A percentile compares a stretch with the other conserved stretches of the same genome.
Evolutionary conservation across 345 rosid genomes (phyloP).

Genomic region (Kernera saxatilis): DNA sequence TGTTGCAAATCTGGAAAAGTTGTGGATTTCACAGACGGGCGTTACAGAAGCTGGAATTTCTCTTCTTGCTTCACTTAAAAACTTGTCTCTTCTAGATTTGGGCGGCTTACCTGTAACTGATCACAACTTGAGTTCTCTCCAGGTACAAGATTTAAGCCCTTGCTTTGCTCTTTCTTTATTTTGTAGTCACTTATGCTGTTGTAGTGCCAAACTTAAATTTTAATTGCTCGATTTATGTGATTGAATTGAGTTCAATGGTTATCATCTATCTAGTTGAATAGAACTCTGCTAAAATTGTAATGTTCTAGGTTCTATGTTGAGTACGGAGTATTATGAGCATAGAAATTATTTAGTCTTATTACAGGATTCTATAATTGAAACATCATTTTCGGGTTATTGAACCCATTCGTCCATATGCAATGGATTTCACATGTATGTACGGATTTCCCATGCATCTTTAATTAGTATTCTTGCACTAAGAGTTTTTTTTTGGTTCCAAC

Average conservation of each 20-base stretch:
- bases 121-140: conserved; percentile 52
- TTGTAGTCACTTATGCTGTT: background rate
- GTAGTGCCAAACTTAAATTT: background rate
- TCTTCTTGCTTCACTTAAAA: conserved; percentile 58
- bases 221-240: background rate
- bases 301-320: background rate
- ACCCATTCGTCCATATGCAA: background rate
- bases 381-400: background rate
- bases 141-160: conserved; percentile 38
- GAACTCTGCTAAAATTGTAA: background rate
- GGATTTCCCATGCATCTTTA: background rate
- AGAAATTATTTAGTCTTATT: background rate
- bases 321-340: background rate
- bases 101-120: conserved; percentile 93
- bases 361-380: background rate
- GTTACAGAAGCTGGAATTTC: conserved; percentile 55
- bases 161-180: background rate
- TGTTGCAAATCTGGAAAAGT: conserved; percentile 52
- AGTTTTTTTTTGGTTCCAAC: background rate
- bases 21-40: conserved; percentile 62
- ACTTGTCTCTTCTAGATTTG: conserved; percentile 56
- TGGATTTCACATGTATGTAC: background rate
- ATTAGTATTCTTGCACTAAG: background rate
- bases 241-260: background rate
- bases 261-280: background rate